These are phyloP conservation scores for Castanospermum australe DNA, from an alignment of 306 rosid species.

Conservation along the genomic window DNA sequence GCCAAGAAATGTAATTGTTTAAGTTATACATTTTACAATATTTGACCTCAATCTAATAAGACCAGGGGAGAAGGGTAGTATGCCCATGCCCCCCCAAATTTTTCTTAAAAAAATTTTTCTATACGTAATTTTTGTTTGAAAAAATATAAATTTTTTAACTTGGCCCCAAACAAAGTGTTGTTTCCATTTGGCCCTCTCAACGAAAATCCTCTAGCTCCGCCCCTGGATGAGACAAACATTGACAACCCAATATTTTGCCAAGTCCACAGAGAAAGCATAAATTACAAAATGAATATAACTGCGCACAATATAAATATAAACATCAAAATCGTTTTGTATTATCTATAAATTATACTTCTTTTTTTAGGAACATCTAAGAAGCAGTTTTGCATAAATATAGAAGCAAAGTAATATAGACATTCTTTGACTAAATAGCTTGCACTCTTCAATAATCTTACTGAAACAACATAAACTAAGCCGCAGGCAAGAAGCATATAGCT, in stretches of 20 bases:
- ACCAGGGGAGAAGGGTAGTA: no score
- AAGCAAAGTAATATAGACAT: neutral
- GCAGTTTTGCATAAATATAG: neutral
- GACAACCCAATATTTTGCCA: neutral
- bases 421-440: neutral
- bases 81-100: no score
- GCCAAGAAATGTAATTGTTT: neutral
- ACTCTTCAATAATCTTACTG: constrained; percentile 47
- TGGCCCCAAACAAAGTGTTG: no score
- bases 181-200: no score
- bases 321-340: neutral
- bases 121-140: no score
- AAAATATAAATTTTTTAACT: no score
- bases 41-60: neutral
- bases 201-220: no score
- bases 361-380: neutral
- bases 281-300: neutral
- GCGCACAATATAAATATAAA: neutral
- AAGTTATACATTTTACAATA: neutral
- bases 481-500: constrained; percentile 81
- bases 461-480: constrained; percentile 59
- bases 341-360: neutral
- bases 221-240: no score
- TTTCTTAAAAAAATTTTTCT: no score
- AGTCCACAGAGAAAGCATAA: neutral